Evolutionary conservation across 1,284 basidiomycete genomes (phyloP).

Genomic region (Irpex sp.): DNA sequence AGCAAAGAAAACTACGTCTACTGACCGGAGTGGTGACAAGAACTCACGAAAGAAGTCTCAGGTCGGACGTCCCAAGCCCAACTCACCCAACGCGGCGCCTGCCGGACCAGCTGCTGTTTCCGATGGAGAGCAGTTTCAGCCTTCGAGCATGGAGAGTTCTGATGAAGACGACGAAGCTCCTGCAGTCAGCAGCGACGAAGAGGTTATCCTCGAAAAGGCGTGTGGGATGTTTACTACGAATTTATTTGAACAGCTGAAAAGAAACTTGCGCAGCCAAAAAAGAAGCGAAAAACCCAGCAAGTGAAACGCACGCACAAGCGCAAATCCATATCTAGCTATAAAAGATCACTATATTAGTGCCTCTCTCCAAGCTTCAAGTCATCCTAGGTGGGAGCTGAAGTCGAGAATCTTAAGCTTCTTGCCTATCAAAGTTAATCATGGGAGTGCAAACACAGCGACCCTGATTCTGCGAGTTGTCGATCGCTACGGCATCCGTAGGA

Average conservation of each 20-base stretch:
- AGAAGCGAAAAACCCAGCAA: conserved; percentile 19
- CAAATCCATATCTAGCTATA: conserved; percentile 19
- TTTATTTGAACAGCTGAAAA: background rate
- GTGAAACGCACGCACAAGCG: conserved; percentile 21
- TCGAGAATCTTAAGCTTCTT: conserved; percentile 17
- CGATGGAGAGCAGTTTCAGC: no score
- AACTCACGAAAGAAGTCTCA: no score
- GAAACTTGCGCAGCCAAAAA: conserved; percentile 12
- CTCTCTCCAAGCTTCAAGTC: background rate
- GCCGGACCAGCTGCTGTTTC: no score
- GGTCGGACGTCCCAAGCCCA: no score
- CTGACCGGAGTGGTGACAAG: no score
- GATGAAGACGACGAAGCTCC: no score
- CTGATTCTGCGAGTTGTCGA: conserved; percentile 20
- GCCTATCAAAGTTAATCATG: conserved; percentile 22
- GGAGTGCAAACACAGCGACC: conserved; percentile 19
- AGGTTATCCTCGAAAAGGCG: no score
- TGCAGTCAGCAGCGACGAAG: no score
- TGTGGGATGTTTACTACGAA: no score
- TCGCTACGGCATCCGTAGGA: conserved; percentile 12
- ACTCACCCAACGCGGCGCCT: no score
- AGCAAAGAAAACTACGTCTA: no score
- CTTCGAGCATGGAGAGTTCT: no score
- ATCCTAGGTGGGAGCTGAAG: conserved; percentile 21
- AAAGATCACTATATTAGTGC: conserved; percentile 22